A percentile compares a stretch with the other conserved stretches of the same genome.
phyloP scores from a whole-genome alignment of 225 moss, liverwort and hornwort species.

The Lunularia cruciata region DNA sequence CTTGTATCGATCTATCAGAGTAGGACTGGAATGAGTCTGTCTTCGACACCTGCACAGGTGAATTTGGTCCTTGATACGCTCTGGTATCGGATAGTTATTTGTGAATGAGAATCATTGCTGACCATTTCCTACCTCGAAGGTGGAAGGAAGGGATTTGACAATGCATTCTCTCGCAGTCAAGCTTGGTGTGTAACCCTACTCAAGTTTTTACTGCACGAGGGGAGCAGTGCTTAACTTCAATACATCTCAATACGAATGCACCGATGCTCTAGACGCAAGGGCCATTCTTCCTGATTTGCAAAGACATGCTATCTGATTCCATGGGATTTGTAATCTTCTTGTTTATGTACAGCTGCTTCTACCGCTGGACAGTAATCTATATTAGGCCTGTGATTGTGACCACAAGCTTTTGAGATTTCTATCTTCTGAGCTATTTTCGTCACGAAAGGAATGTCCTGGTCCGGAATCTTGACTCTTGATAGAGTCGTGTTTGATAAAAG shows the following conservation, averaged over 20 bases:
- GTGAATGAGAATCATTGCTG: background rate
- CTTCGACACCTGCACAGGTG: constrained; percentile 1
- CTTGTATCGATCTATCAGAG: constrained; percentile 8
- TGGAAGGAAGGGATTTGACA: background rate
- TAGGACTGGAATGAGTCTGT: constrained; percentile 13
- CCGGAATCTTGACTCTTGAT: too few species aligned
- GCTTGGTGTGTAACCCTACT: background rate
- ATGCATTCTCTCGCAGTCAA: background rate
- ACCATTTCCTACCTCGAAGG: background rate
- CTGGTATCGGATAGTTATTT: background rate
- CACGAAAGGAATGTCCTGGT: too few species aligned
- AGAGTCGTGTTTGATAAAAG: too few species aligned
- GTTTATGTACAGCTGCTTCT: constrained; percentile 1
- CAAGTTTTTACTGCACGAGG: background rate
- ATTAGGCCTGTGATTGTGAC: too few species aligned
- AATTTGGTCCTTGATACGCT: background rate
- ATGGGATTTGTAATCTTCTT: background rate
- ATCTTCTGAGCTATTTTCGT: too few species aligned
- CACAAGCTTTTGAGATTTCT: too few species aligned
- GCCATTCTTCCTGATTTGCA: background rate
- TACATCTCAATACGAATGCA: background rate
- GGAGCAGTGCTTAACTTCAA: background rate
- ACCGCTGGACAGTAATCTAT: background rate
- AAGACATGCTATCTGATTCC: background rate
- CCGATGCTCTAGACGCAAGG: background rate